Conservation (phyloP, 371 early-diverging fungal species). For the Mortierella sp. region DNA sequence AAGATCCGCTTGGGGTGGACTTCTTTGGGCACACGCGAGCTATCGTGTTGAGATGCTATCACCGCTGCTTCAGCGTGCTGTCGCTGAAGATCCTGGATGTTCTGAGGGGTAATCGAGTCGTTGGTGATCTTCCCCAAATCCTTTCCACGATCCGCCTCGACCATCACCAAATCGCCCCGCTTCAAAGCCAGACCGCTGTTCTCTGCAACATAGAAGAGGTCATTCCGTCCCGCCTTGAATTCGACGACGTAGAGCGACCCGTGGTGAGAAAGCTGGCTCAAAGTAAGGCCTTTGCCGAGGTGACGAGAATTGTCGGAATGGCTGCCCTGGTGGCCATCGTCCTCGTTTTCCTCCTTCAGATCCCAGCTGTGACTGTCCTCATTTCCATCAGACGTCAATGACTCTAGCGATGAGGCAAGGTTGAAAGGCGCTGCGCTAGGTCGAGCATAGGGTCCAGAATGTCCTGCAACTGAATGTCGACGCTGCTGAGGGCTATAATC, state of each 20-base stretch:
- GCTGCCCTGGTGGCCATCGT: conserved; percentile 34
- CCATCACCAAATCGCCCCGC: conserved; percentile 87
- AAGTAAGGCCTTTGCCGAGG: conserved; percentile 66
- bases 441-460: conserved; percentile 50
- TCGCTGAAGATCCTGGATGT: conserved; percentile 68
- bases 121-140: conserved; percentile 91
- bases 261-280: conserved; percentile 63
- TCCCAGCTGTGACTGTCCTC: conserved; percentile 26
- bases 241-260: conserved; percentile 83
- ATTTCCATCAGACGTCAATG: conserved; percentile 24
- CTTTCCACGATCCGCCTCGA: conserved; percentile 97
- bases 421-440: conserved; percentile 21
- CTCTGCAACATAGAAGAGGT: conserved; percentile 80
- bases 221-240: conserved; percentile 91
- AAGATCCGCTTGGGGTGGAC: conserved; percentile 90
- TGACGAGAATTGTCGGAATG: conserved; percentile 21
- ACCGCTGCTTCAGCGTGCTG: conserved; percentile 57
- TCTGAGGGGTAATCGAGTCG: conserved; percentile 67
- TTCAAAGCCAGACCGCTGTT: conserved; percentile 63
- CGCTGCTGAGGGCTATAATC: conserved; percentile 53
- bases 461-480: conserved; percentile 64
- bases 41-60: conserved; percentile 37
- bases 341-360: conserved; percentile 53
- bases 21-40: conserved; percentile 67
- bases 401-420: conserved; percentile 50